These are phyloP conservation scores for Shiraia sp. DNA, from an alignment of 2,329 filamentous ascomycete species.

Conservation along the genomic window DNA sequence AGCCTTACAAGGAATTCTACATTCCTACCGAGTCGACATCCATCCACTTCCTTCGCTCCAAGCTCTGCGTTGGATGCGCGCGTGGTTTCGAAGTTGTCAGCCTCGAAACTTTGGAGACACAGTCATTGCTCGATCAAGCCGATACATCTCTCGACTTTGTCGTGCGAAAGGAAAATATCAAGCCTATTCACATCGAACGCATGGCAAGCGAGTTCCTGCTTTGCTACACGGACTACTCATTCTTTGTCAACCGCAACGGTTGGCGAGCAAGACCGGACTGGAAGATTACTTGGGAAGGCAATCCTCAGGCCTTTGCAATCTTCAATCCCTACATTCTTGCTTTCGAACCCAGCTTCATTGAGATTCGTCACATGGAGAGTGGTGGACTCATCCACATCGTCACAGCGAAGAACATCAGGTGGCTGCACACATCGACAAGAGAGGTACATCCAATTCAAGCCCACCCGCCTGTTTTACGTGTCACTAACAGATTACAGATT, in stretches of 20 bases:
- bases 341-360: constrained; percentile 96
- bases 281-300: constrained; percentile 97
- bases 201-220: constrained; percentile 96
- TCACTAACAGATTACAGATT: constrained; percentile 65
- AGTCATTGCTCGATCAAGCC: constrained; percentile 93
- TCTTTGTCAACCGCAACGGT: constrained; percentile 98
- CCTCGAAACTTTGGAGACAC: constrained; percentile 95
- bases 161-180: constrained; percentile 87
- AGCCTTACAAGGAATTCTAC: constrained; percentile 87
- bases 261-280: constrained; percentile 96
- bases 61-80: constrained; percentile 93
- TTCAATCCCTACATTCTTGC: constrained; percentile 97
- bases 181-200: constrained; percentile 95
- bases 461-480: no score
- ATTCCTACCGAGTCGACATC: constrained; percentile 98
- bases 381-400: constrained; percentile 91
- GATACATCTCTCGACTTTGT: constrained; percentile 98
- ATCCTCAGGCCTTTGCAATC: constrained; percentile 86
- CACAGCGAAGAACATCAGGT: constrained; percentile 93
- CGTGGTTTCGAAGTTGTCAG: constrained; percentile 97
- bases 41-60: constrained; percentile 95
- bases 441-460: constrained; percentile 65
- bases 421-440: constrained; percentile 95
- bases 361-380: constrained; percentile 93
- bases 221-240: constrained; percentile 98